phyloP scores from a whole-genome alignment of 2,329 filamentous ascomycete species.

The Neonectria neomacrospora region DNA sequence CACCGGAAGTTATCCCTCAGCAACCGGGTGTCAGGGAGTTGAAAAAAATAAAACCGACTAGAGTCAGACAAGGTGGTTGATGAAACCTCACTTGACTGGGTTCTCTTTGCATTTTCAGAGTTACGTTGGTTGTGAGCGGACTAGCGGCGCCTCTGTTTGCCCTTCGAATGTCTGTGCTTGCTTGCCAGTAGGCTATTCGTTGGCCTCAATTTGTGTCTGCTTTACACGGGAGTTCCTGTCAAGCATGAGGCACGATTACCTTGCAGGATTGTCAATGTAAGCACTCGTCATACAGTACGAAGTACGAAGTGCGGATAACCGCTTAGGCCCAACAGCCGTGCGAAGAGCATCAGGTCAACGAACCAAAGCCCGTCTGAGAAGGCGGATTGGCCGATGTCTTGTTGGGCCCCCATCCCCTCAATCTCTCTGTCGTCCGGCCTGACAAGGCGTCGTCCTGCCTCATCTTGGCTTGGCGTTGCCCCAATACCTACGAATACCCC shows the following conservation, averaged over 20 bases:
- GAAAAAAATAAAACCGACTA: too few relatives aligned
- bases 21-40: too few relatives aligned
- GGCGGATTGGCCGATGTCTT: background rate
- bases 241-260: background rate
- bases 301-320: background rate
- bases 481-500: background rate
- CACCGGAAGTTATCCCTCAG: too few relatives aligned
- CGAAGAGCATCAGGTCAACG: background rate
- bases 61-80: background rate
- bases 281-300: background rate
- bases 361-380: background rate
- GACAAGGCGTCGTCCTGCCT: background rate
- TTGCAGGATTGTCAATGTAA: background rate
- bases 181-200: background rate
- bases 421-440: background rate
- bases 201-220: background rate
- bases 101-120: background rate
- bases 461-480: background rate
- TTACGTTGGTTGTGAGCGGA: background rate
- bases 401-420: background rate
- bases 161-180: background rate
- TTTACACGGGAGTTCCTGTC: background rate
- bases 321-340: background rate
- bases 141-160: background rate
- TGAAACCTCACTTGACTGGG: background rate